Percentiles rank a stretch among this genome's conserved stretches.
Conservation (phyloP, 176 grass and related monocot species). For the Canna indica region DNA sequence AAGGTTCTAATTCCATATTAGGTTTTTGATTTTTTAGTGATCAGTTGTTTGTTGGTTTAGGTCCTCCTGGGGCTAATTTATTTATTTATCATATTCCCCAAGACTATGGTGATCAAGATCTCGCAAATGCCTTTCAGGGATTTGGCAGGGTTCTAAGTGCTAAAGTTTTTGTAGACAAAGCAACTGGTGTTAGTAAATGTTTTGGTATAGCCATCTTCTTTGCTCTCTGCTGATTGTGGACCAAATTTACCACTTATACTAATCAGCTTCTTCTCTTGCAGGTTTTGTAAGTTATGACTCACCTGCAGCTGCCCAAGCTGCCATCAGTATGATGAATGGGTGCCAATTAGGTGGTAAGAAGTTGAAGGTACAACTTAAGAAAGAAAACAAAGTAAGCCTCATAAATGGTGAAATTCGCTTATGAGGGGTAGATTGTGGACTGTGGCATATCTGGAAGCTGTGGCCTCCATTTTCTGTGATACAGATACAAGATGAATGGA, state of each 20-base stretch:
- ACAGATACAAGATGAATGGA: constrained; percentile 4
- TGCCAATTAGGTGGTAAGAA: constrained; percentile 82
- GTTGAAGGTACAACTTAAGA: constrained; percentile 98
- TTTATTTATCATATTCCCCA: constrained; percentile 90
- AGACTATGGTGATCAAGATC: constrained; percentile 74
- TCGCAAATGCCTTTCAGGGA: constrained; percentile 73
- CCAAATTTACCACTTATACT: not conserved
- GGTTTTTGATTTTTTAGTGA: not conserved
- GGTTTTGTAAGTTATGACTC: constrained; percentile 97
- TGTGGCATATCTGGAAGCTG: not conserved
- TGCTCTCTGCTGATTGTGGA: not conserved
- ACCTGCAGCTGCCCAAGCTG: constrained; percentile 55
- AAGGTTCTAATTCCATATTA: not conserved
- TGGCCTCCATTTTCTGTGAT: not conserved
- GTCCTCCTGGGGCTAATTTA: constrained; percentile 81
- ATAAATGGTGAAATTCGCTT: constrained; percentile 27
- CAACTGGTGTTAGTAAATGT: constrained; percentile 92
- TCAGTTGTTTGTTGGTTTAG: constrained; percentile 19
- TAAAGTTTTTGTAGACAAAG: constrained; percentile 97
- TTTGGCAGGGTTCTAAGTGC: constrained; percentile 89
- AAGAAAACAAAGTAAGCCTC: constrained; percentile 86
- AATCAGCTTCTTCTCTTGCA: not conserved
- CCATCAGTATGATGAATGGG: constrained; percentile 72
- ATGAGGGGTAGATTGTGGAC: constrained; percentile 3
- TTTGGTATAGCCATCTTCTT: constrained; percentile 46